Conservation (phyloP, 108 stramenopile genomes). For the Fistulifera solaris region DNA sequence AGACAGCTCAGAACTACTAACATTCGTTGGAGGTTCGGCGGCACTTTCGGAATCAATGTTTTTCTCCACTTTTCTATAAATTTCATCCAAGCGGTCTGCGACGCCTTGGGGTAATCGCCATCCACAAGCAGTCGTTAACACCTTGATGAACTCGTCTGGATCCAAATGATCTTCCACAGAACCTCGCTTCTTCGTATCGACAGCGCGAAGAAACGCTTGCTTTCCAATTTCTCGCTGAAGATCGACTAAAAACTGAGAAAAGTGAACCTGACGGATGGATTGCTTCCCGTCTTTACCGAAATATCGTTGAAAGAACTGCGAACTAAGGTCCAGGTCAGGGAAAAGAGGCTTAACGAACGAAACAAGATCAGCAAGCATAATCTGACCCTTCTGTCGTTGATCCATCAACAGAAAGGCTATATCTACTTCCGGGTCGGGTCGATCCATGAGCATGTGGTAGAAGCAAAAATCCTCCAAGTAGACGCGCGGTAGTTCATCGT, state of each 20-base stretch:
- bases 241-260: conserved; percentile 45
- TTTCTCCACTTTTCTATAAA: conserved; percentile 11
- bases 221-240: conserved; percentile 38
- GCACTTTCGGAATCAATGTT: not conserved
- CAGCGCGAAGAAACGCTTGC: conserved; percentile 36
- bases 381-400: conserved; percentile 12
- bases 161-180: conserved; percentile 8
- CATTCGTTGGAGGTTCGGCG: not conserved
- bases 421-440: conserved; percentile 49
- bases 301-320: conserved; percentile 36
- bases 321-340: conserved; percentile 23
- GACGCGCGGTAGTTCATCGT: conserved; percentile 12
- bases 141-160: conserved; percentile 24
- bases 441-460: conserved; percentile 39
- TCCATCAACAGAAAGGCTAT: conserved; percentile 45
- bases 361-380: conserved; percentile 19
- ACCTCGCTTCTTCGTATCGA: conserved; percentile 3
- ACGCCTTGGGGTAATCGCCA: conserved; percentile 33
- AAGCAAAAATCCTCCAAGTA: conserved; percentile 38
- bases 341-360: conserved; percentile 9
- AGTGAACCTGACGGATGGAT: conserved; percentile 20
- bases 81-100: conserved; percentile 19
- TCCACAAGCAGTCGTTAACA: conserved; percentile 31
- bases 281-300: conserved; percentile 29
- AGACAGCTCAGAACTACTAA: not conserved